These are phyloP conservation scores for Curvularia hawaiiensis DNA, from an alignment of 2,329 filamentous ascomycete species.

Conservation along the genomic window DNA sequence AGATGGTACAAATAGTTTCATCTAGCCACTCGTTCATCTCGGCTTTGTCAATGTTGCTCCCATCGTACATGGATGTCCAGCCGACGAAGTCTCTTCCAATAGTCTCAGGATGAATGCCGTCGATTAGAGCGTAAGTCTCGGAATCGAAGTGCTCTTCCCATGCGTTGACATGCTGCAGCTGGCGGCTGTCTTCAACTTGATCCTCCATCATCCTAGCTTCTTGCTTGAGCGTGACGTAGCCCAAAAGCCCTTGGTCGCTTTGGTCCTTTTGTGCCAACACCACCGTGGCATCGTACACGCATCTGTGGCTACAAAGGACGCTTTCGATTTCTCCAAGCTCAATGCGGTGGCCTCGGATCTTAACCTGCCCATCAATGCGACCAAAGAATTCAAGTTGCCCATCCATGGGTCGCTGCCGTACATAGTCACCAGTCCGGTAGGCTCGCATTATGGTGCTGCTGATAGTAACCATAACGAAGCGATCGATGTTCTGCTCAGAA, in stretches of 20 bases:
- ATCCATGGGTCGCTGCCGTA: conserved; percentile 18
- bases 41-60: conserved; percentile 5
- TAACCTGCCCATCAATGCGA: conserved; percentile 31
- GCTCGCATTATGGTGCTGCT: conserved; percentile 23
- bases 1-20: conserved; percentile 13
- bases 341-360: conserved; percentile 31
- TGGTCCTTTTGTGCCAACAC: not conserved
- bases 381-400: conserved; percentile 24
- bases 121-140: conserved; percentile 6
- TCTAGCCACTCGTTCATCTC: conserved; percentile 22
- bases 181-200: not conserved
- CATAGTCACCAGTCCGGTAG: conserved; percentile 35
- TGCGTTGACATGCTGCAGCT: conserved; percentile 2
- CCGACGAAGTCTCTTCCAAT: conserved; percentile 15
- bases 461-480: conserved; percentile 3
- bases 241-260: not conserved
- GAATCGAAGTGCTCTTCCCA: conserved; percentile 15
- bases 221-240: conserved; percentile 1
- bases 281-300: not conserved
- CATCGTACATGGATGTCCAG: conserved; percentile 21
- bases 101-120: not conserved
- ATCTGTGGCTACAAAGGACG: conserved; percentile 3
- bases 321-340: conserved; percentile 33
- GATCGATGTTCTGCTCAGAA: conserved; percentile 25
- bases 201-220: not conserved